Conservation (phyloP, 1,139 yeast species). For the Komagataea norvegica region DNA sequence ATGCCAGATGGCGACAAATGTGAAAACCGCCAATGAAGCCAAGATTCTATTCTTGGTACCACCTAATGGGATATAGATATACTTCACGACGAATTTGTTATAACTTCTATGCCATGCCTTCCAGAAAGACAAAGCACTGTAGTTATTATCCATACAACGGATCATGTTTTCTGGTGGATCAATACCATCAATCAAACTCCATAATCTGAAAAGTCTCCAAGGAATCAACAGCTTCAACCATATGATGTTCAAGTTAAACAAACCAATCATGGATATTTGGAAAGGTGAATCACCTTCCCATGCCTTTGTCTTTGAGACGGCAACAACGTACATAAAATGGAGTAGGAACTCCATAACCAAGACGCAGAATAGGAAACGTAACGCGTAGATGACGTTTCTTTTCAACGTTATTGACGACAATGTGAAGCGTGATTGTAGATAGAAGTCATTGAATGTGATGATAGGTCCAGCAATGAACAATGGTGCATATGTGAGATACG, state of each 20-base stretch:
- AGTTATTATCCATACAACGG: conserved; percentile 91
- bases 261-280: conserved; percentile 91
- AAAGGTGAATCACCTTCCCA: conserved; percentile 90
- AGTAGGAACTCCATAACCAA: conserved; percentile 83
- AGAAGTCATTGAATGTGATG: conserved; percentile 84
- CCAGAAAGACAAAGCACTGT: conserved; percentile 92
- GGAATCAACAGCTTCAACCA: conserved; percentile 93
- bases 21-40: conserved; percentile 82
- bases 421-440: conserved; percentile 53
- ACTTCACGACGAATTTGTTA: conserved; percentile 83
- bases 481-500: conserved; percentile 82
- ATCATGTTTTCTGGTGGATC: conserved; percentile 99
- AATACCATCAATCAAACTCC: conserved; percentile 87
- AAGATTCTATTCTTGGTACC: conserved; percentile 66
- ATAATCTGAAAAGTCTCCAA: conserved; percentile 90
- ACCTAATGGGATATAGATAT: conserved; percentile 84
- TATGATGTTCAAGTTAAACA: conserved; percentile 81
- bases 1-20: conserved; percentile 98
- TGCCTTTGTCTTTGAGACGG: conserved; percentile 78
- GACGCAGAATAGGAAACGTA: conserved; percentile 67
- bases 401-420: conserved; percentile 49
- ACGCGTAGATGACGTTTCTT: conserved; percentile 56
- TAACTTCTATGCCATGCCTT: conserved; percentile 97
- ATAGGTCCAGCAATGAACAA: conserved; percentile 94
- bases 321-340: conserved; percentile 89